Conservation (phyloP, 805 yeast species). For the Phaffomyces opuntiae region DNA sequence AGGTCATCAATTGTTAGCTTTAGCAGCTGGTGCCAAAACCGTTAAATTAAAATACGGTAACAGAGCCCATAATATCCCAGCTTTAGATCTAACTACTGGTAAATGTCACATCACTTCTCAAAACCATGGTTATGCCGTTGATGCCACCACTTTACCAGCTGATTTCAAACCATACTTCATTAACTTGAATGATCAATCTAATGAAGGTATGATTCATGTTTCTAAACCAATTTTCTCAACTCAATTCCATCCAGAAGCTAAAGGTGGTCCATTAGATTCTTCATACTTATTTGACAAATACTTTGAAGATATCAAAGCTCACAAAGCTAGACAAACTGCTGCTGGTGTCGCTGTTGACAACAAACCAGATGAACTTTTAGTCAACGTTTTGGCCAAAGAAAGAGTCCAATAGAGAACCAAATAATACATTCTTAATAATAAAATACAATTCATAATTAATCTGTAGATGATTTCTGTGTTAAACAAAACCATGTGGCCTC, state of each 20-base stretch:
- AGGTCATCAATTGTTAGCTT: slow-evolving; percentile 94
- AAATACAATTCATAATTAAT: too few species aligned
- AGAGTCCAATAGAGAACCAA: slow-evolving; percentile 39
- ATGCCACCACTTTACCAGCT: slow-evolving; percentile 61
- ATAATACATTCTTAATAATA: not conserved
- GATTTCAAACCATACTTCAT: slow-evolving; percentile 85
- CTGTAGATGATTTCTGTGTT: not conserved
- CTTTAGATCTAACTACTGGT: slow-evolving; percentile 82
- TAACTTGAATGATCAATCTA: slow-evolving; percentile 90
- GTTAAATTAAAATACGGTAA: slow-evolving; percentile 93
- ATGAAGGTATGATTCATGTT: slow-evolving; percentile 94
- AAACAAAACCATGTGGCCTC: too few species aligned
- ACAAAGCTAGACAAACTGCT: slow-evolving; percentile 37
- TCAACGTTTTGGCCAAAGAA: slow-evolving; percentile 58
- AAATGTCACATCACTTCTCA: slow-evolving; percentile 97
- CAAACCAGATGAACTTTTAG: slow-evolving; percentile 42
- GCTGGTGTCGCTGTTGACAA: slow-evolving; percentile 34
- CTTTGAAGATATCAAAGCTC: slow-evolving; percentile 59
- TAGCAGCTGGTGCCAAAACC: slow-evolving; percentile 93
- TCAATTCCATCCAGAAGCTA: slow-evolving; percentile 99
- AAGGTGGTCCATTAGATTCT: slow-evolving; percentile 97
- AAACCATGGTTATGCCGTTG: slow-evolving; percentile 98
- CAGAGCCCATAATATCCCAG: slow-evolving; percentile 98
- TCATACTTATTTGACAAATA: slow-evolving; percentile 87
- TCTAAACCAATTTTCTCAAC: slow-evolving; percentile 89